Percentiles rank a stretch among this genome's conserved stretches.
phyloP scores from a whole-genome alignment of 306 rosid genomes.

The Arachis stenosperma region DNA sequence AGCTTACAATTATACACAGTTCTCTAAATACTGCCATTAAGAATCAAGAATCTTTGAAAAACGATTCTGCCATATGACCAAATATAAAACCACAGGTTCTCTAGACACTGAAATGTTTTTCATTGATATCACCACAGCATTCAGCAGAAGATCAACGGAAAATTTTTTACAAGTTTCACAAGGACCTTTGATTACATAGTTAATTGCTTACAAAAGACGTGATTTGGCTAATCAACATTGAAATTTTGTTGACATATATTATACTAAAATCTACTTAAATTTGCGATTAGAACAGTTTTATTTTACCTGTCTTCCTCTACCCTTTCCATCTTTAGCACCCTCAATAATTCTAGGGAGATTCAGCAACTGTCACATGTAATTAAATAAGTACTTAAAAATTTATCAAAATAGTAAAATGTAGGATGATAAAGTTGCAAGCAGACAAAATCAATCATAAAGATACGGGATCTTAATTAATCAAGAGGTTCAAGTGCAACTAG shows the following conservation, averaged over 20 bases:
- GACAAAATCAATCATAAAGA: constrained; percentile 13
- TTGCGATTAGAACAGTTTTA: constrained; percentile 8
- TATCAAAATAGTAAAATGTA: no score
- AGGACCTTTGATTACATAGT: background rate
- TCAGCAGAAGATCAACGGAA: constrained; percentile 13
- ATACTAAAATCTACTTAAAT: constrained; percentile 31
- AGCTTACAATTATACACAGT: background rate
- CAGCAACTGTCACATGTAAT: no score
- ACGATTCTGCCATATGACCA: background rate
- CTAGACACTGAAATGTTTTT: background rate
- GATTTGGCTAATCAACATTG: constrained; percentile 9
- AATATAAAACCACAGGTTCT: constrained; percentile 4
- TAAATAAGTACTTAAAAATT: no score
- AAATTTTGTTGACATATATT: constrained; percentile 10
- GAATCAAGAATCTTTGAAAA: background rate
- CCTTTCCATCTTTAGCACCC: constrained; percentile 99
- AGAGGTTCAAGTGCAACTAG: background rate
- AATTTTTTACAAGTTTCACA: background rate
- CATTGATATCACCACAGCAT: constrained; percentile 9
- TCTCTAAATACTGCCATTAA: background rate
- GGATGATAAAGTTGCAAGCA: background rate
- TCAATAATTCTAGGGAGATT: constrained; percentile 99
- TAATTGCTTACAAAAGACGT: constrained; percentile 2
- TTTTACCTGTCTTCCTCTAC: constrained; percentile 99
- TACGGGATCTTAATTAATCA: background rate